Percentiles rank a stretch among this genome's conserved stretches.
Evolutionary conservation across 108 stramenopile genomes (phyloP).

Genomic region (Cyclostephanos invisitatus): DNA sequence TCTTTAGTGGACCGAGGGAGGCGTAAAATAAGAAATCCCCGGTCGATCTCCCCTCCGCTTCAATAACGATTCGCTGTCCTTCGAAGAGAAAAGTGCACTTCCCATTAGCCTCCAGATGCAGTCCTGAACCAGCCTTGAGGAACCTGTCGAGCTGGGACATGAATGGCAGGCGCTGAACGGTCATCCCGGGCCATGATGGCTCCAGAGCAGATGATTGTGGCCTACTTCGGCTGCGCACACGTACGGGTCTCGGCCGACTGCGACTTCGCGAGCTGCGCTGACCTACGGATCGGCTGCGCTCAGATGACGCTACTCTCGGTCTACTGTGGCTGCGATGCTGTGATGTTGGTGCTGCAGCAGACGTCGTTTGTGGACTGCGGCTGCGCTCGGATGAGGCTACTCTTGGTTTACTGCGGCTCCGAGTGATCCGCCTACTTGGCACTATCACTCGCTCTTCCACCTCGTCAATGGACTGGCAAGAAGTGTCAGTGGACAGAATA

Average conservation of each 20-base stretch:
- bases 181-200: conserved; percentile 9
- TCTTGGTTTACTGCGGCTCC: conserved; percentile 3
- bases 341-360: no score
- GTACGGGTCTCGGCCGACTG: no score
- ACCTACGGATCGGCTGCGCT: no score
- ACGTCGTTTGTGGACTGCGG: no score
- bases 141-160: conserved; percentile 37
- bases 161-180: conserved; percentile 30
- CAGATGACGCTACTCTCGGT: no score
- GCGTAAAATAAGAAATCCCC: conserved; percentile 34
- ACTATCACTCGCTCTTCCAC: neutral
- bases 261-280: no score
- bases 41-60: conserved; percentile 13
- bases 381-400: neutral
- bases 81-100: conserved; percentile 40
- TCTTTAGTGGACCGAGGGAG: conserved; percentile 19
- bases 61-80: conserved; percentile 22
- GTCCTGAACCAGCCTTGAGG: conserved; percentile 16
- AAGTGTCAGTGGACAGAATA: no score
- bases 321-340: no score
- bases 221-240: no score
- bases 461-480: neutral
- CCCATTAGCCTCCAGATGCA: conserved; percentile 41
- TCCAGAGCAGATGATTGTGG: neutral
- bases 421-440: neutral